Conservation (phyloP, 2,329 filamentous ascomycete species). For the Alternaria triticina region DNA sequence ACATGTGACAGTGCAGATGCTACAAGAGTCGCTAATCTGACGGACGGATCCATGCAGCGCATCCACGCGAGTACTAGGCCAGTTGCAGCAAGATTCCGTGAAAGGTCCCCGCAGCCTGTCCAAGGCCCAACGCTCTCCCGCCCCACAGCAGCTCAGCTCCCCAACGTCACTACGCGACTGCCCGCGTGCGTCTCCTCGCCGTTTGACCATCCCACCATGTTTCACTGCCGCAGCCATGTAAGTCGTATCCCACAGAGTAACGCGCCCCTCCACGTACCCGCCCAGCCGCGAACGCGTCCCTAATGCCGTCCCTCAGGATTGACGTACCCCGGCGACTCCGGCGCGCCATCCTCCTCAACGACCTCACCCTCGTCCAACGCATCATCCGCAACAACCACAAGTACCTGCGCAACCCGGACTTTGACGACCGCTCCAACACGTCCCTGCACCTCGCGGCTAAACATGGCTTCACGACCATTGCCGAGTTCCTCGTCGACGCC, state of each 20-base stretch:
- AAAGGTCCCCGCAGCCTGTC: constrained; percentile 30
- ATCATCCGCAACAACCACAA: constrained; percentile 75
- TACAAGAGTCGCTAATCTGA: constrained; percentile 5
- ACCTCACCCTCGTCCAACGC: constrained; percentile 74
- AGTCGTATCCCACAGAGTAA: constrained; percentile 5
- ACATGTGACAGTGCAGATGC: constrained; percentile 6
- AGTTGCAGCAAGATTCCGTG: constrained; percentile 31
- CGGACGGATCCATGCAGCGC: constrained; percentile 19
- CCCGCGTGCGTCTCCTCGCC: not conserved
- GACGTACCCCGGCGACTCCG: constrained; percentile 78
- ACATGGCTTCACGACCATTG: constrained; percentile 73
- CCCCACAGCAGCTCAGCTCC: constrained; percentile 13
- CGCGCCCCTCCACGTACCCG: not conserved
- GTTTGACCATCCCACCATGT: constrained; percentile 27
- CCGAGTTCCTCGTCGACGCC: constrained; percentile 71
- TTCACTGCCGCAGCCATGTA: constrained; percentile 31
- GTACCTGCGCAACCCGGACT: constrained; percentile 80
- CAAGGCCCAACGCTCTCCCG: constrained; percentile 12
- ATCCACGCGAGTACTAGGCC: constrained; percentile 27
- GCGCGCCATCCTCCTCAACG: constrained; percentile 79
- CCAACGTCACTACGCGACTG: constrained; percentile 8
- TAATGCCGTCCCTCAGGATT: constrained; percentile 62
- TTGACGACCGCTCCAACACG: constrained; percentile 77
- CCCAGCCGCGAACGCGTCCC: not conserved
- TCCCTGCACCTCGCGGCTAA: constrained; percentile 81